These are phyloP conservation scores for Zangia roseola DNA, from an alignment of 768 basidiomycete species.

Conservation along the genomic window DNA sequence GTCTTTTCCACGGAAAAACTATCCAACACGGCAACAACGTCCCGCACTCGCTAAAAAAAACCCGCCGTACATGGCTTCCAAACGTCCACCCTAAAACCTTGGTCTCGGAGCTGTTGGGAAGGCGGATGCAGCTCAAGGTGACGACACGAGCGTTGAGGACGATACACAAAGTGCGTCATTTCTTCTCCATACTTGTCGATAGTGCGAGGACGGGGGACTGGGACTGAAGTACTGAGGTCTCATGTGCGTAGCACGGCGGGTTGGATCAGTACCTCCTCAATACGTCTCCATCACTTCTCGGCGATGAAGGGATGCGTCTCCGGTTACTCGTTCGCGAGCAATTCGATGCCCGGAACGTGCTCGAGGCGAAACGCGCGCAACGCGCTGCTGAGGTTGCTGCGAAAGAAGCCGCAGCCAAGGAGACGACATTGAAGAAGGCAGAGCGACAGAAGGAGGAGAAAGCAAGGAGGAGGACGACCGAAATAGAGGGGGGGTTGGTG, in stretches of 20 bases:
- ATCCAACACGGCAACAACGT: conserved; percentile 87
- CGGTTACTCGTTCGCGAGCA: conserved; percentile 40
- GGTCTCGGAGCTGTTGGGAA: conserved; percentile 61
- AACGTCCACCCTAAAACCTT: conserved; percentile 80
- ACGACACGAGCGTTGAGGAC: conserved; percentile 77
- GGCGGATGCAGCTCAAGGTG: conserved; percentile 62
- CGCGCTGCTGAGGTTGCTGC: conserved; percentile 21
- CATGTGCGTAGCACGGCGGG: conserved; percentile 52
- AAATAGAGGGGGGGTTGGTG: conserved; percentile 10
- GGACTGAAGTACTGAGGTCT: not conserved
- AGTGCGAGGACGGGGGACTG: too few relatives aligned
- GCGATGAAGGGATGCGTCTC: conserved; percentile 44
- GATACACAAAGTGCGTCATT: conserved; percentile 68
- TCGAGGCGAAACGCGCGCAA: conserved; percentile 16
- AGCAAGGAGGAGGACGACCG: not conserved
- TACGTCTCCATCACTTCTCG: conserved; percentile 39
- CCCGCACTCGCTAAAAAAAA: conserved; percentile 86
- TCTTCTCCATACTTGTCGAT: not conserved
- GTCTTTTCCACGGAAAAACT: conserved; percentile 80
- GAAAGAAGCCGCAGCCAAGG: conserved; percentile 8
- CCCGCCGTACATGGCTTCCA: conserved; percentile 83
- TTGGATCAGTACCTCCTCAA: conserved; percentile 66
- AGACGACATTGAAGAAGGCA: conserved; percentile 9
- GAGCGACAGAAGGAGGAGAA: conserved; percentile 7
- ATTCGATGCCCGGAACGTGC: conserved; percentile 20